Conservation (phyloP, 2,329 filamentous ascomycete species). For the Cordyceps sp. region DNA sequence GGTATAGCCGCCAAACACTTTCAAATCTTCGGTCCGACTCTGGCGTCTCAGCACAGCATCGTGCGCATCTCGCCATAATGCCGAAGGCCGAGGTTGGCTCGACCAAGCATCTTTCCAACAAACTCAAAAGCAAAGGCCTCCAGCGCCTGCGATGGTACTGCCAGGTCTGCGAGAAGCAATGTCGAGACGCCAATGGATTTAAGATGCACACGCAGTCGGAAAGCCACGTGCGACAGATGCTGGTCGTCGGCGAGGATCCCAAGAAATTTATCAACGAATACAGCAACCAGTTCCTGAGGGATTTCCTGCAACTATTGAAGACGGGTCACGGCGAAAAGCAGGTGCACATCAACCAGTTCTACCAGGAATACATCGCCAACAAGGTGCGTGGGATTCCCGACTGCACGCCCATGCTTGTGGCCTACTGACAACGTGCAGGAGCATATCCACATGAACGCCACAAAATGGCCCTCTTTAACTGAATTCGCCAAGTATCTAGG, state of each 20-base stretch:
- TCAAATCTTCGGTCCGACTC: no score
- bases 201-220: constrained; percentile 78
- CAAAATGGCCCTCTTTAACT: constrained; percentile 72
- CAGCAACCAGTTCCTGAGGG: constrained; percentile 62
- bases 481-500: constrained; percentile 83
- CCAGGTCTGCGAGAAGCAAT: constrained; percentile 51
- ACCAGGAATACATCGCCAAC: constrained; percentile 81
- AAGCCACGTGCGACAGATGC: constrained; percentile 76
- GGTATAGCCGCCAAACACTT: no score
- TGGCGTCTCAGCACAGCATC: no score
- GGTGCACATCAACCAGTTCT: constrained; percentile 82
- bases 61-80: constrained; percentile 38
- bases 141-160: constrained; percentile 88
- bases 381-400: constrained; percentile 22
- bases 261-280: constrained; percentile 72
- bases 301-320: constrained; percentile 61
- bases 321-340: constrained; percentile 85
- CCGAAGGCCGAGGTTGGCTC: constrained; percentile 82
- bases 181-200: constrained; percentile 75
- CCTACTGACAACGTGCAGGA: constrained; percentile 19
- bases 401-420: not conserved
- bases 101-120: constrained; percentile 80
- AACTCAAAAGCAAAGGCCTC: constrained; percentile 66
- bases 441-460: constrained; percentile 89
- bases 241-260: constrained; percentile 73